Evolutionary conservation across 768 basidiomycete genomes (phyloP).

Genomic region (Rhodocollybia butyracea): DNA sequence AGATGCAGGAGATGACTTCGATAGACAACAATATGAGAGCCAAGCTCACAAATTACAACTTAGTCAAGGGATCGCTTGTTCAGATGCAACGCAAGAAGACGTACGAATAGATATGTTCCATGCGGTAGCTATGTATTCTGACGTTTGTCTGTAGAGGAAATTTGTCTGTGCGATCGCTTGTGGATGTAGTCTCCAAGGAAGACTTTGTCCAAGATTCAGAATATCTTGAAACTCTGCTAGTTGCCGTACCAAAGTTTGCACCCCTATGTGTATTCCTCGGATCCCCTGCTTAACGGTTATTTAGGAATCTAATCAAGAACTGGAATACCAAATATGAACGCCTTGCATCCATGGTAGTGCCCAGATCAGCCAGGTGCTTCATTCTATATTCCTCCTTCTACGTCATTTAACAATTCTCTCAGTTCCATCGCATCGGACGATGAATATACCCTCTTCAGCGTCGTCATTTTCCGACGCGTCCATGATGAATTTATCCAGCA

Average conservation of each 20-base stretch:
- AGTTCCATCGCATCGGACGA: conserved; percentile 82
- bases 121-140: background rate
- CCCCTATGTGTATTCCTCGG: conserved; percentile 10
- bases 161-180: conserved; percentile 85
- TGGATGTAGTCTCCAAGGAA: conserved; percentile 77
- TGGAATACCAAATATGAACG: conserved; percentile 91
- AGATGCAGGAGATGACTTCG: conserved; percentile 79
- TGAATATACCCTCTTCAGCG: conserved; percentile 82
- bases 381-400: background rate
- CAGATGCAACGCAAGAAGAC: conserved; percentile 94
- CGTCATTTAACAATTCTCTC: conserved; percentile 4
- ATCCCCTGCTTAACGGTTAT: conserved; percentile 30
- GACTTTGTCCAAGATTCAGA: conserved; percentile 89
- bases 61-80: conserved; percentile 88
- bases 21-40: conserved; percentile 94
- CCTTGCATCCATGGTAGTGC: conserved; percentile 86
- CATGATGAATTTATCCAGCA: conserved; percentile 93
- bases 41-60: conserved; percentile 88
- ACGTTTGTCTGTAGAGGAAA: conserved; percentile 64
- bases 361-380: conserved; percentile 81
- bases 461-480: conserved; percentile 86
- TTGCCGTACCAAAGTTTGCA: conserved; percentile 90
- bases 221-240: conserved; percentile 87
- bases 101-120: conserved; percentile 35
- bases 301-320: conserved; percentile 71